Evolutionary conservation across 441 rosid genomes (phyloP), one percentile per base, ranked within the genome.

Genomic region (Populus hybrid): DNA sequence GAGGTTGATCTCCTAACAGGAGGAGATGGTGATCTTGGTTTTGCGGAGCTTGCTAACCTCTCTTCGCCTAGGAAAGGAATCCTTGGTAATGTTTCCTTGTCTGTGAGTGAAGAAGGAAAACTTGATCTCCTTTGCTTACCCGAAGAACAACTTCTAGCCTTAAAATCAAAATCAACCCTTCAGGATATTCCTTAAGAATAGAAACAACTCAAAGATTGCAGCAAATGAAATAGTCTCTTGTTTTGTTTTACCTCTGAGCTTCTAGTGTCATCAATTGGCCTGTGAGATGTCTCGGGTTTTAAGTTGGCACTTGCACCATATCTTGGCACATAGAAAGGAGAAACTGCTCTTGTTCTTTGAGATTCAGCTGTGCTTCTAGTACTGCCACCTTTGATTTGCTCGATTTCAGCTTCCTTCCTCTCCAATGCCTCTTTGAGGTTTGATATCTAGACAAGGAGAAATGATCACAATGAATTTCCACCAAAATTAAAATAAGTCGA

Each of bases 141-240:
- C 0, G 95, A 91, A 75, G 99, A 93, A 79, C 88, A 85, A 80
- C 97, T 96, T 88, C 97, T 89, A 30, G 82, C 82, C 98, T 95
- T 90, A 78, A 87, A 86, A 63, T 70, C 57, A n/a, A 34, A 72
- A 76, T 67, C 63, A 35, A 46, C n/a, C 72, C 20, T 61, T 69
- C 65, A 42, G 42, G 26, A 38, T 28, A 53, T 20, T 79, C 23
- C 20, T 50, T 14, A 36, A 72, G 69, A 74, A 53, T 20, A 71
- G 42, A 6, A 36, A 8, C 23, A 20, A 66, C 69, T 6, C 30
- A 12, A 32, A 69, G 12, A 59, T 28, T 61, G 46, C 16, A 72
- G 63, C 14, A 65, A 78, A 63, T 69, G 28, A 26, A 74, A 6
- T 3, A 11, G 5, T 10, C 26, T 40, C 36, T 20, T 24, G 42